These are phyloP conservation scores for Sanghuangporus sanghuang DNA, from an alignment of 1,284 basidiomycete species.

Conservation along the genomic window DNA sequence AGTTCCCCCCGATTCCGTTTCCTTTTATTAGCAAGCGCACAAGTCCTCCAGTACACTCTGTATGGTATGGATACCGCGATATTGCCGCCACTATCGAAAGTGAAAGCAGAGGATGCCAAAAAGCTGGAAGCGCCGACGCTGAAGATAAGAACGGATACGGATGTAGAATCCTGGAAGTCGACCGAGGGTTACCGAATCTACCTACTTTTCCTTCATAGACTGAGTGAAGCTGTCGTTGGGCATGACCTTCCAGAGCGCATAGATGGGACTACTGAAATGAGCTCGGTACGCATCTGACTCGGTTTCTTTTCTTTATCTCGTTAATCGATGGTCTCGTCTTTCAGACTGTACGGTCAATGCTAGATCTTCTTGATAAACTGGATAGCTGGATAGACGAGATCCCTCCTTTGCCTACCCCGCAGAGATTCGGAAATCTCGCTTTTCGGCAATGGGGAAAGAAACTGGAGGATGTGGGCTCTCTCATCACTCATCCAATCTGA, in stretches of 20 bases:
- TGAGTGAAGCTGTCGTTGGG: constrained; percentile 74
- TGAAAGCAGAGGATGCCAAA: background rate
- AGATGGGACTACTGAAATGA: background rate
- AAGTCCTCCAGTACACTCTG: background rate
- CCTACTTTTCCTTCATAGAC: constrained; percentile 62
- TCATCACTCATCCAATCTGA: constrained; percentile 10
- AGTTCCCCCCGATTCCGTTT: background rate
- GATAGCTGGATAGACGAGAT: constrained; percentile 80
- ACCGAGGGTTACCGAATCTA: constrained; percentile 71
- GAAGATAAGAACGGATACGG: constrained; percentile 64
- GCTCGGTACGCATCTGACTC: constrained; percentile 9
- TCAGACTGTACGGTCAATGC: constrained; percentile 43
- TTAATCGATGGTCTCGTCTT: constrained; percentile 3
- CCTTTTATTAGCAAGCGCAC: background rate
- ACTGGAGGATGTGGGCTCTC: constrained; percentile 62
- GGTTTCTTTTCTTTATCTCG: background rate
- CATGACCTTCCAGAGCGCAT: constrained; percentile 34
- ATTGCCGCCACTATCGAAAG: constrained; percentile 28
- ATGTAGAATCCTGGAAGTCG: constrained; percentile 62
- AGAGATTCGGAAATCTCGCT: constrained; percentile 92
- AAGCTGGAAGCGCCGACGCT: constrained; percentile 22
- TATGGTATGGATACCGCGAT: background rate
- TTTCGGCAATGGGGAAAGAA: constrained; percentile 86
- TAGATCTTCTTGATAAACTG: constrained; percentile 65
- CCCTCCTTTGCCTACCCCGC: constrained; percentile 73